Conservation (phyloP, 768 basidiomycete genomes). For the Lactifluus subvellereus region DNA sequence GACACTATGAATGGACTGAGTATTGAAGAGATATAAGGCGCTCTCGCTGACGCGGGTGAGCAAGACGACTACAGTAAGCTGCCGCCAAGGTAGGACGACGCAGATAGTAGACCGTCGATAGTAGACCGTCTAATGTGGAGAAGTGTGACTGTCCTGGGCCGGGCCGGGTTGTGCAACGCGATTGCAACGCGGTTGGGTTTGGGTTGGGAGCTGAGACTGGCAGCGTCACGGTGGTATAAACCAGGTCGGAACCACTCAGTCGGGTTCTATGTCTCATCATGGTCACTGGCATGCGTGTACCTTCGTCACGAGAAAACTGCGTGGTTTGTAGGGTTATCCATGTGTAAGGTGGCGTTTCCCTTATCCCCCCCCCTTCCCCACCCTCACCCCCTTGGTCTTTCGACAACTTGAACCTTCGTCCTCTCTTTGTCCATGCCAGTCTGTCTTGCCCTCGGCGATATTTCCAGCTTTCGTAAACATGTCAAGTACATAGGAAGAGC, state of each 20-base stretch:
- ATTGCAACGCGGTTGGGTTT: too few species aligned
- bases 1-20: not conserved
- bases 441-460: conserved; percentile 10
- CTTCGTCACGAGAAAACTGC: conserved; percentile 10
- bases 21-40: not conserved
- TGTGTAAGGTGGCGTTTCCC: conserved; percentile 7
- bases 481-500: conserved; percentile 19
- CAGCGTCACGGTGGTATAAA: too few species aligned
- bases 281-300: not conserved
- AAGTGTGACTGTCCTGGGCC: too few species aligned
- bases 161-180: not conserved
- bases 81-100: not conserved
- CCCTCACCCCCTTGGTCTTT: too few species aligned
- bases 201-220: too few species aligned
- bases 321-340: conserved; percentile 1
- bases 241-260: too few species aligned
- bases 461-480: conserved; percentile 19
- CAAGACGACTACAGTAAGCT: not conserved
- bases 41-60: not conserved
- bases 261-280: not conserved
- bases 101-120: too few species aligned
- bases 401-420: not conserved
- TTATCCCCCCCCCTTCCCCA: conserved; percentile 3
- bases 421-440: conserved; percentile 9
- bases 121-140: too few species aligned